These are phyloP conservation scores for Anaeromyces robustus DNA, from an alignment of 192 early-diverging fungal genomes.

Conservation along the genomic window DNA sequence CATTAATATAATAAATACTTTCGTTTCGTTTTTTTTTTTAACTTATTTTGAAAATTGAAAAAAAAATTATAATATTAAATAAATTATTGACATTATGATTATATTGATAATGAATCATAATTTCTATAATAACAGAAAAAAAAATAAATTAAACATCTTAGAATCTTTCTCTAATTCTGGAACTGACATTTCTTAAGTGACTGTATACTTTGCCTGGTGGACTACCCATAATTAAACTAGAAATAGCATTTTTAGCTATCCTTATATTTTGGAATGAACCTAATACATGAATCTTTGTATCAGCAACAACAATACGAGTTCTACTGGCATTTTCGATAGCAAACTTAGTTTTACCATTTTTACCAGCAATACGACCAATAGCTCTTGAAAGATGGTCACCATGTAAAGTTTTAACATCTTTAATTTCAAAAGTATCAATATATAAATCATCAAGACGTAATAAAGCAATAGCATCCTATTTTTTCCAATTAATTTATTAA, in stretches of 20 bases:
- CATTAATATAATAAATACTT: no score
- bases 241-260: slow-evolving; percentile 84
- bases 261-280: slow-evolving; percentile 95
- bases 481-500: background rate
- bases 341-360: slow-evolving; percentile 91
- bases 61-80: no score
- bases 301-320: slow-evolving; percentile 90
- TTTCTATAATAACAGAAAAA: no score
- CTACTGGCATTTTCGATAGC: slow-evolving; percentile 95
- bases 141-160: background rate
- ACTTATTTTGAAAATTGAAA: no score
- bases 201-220: slow-evolving; percentile 81
- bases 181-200: background rate
- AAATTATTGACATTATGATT: no score
- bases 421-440: slow-evolving; percentile 92
- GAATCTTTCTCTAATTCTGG: background rate
- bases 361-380: slow-evolving; percentile 95
- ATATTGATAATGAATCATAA: no score
- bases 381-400: slow-evolving; percentile 94
- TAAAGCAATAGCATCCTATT: slow-evolving; percentile 75
- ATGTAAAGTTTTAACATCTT: slow-evolving; percentile 88
- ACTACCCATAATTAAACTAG: slow-evolving; percentile 76
- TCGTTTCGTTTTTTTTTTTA: no score
- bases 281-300: slow-evolving; percentile 90
- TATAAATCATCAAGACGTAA: slow-evolving; percentile 92